Evolutionary conservation across 352 stramenopile species (phyloP).

Genomic region (Globisporangium polare): DNA sequence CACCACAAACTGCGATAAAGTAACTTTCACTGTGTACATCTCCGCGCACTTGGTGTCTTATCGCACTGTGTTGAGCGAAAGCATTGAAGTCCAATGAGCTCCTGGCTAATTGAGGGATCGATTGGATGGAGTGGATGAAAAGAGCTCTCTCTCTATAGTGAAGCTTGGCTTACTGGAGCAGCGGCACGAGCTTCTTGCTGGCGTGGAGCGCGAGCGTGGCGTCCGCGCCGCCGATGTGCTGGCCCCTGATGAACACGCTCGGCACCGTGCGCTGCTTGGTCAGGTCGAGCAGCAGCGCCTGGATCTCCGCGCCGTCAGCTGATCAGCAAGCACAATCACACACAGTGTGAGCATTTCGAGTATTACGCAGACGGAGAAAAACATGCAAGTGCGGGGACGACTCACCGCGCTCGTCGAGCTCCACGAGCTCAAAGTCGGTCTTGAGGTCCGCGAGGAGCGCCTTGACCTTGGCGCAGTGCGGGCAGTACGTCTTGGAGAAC

Average conservation of each 20-base stretch:
- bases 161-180: slow-evolving; percentile 38
- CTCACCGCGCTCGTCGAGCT: slow-evolving; percentile 62
- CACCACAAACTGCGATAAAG: not conserved
- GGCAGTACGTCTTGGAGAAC: slow-evolving; percentile 96
- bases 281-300: slow-evolving; percentile 86
- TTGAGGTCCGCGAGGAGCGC: slow-evolving; percentile 75
- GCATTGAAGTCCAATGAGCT: no score
- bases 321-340: not conserved
- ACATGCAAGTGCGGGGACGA: not conserved
- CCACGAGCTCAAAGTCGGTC: slow-evolving; percentile 54
- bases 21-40: no score
- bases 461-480: slow-evolving; percentile 91
- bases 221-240: slow-evolving; percentile 95
- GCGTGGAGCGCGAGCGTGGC: slow-evolving; percentile 48
- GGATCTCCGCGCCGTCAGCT: slow-evolving; percentile 89
- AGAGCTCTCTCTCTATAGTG: no score
- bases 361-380: no score
- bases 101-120: no score
- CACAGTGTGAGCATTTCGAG: slow-evolving; percentile 2
- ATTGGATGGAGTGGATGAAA: no score
- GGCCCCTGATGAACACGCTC: slow-evolving; percentile 97
- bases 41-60: no score
- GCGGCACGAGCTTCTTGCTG: slow-evolving; percentile 43
- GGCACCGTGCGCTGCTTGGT: slow-evolving; percentile 96
- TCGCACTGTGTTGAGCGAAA: no score